Evolutionary conservation across 176 grass and related monocot species (phyloP).

Genomic region (Themeda triandra): DNA sequence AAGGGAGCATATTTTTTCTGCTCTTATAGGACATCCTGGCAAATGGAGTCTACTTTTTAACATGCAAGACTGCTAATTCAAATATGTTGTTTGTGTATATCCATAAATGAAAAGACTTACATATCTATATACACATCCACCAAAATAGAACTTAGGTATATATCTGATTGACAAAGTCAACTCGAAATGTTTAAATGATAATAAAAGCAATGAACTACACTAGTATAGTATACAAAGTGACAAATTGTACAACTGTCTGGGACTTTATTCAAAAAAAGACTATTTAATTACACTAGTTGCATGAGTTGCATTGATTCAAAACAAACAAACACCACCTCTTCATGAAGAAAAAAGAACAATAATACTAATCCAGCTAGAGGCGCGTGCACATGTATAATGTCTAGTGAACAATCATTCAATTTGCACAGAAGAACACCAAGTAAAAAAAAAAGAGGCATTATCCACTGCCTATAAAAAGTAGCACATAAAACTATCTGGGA

Average conservation of each 20-base stretch:
- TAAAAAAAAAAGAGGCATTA: background rate
- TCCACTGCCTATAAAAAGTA: background rate
- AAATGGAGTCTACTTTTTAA: conserved; percentile 10
- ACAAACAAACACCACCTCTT: background rate
- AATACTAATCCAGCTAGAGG: background rate
- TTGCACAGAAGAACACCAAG: conserved; percentile 2
- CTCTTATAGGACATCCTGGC: conserved; percentile 10
- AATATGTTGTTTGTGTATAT: background rate
- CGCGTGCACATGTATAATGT: background rate
- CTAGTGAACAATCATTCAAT: background rate
- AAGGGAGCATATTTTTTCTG: background rate
- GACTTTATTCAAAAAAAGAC: background rate
- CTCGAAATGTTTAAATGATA: background rate
- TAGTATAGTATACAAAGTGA: background rate
- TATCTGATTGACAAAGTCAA: background rate
- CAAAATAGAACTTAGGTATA: background rate
- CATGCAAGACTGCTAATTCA: background rate
- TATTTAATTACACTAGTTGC: background rate
- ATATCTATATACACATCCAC: background rate
- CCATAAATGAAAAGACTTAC: background rate
- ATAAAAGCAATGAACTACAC: background rate
- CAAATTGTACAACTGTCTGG: background rate
- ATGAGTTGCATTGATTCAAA: background rate
- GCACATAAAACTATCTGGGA: too few relatives aligned
- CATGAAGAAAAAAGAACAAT: background rate